Percentiles rank a stretch among this genome's conserved stretches.
Conservation (phyloP, 2,329 filamentous ascomycete genomes). For the Ceratocystis destructans region DNA sequence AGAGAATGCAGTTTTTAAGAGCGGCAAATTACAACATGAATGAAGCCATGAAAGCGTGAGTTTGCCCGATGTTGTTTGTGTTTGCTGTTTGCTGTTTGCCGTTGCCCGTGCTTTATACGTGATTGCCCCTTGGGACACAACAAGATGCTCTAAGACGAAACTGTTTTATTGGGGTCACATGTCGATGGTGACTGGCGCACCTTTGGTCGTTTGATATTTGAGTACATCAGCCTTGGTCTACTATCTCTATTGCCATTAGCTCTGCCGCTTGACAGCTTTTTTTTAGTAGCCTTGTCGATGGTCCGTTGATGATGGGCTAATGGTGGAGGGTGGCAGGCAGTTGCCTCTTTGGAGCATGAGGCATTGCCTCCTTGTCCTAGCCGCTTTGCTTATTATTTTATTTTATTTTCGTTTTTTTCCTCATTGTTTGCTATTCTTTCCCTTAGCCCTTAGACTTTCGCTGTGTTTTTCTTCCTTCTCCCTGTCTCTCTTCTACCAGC, state of each 20-base stretch:
- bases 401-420: neutral
- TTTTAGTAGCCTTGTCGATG: neutral
- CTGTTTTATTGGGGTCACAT: neutral
- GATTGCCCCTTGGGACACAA: neutral
- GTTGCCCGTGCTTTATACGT: neutral
- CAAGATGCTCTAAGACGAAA: neutral
- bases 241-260: neutral
- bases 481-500: neutral
- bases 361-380: neutral
- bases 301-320: neutral
- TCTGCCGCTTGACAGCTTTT: neutral
- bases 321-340: neutral
- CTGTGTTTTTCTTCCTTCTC: neutral
- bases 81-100: neutral
- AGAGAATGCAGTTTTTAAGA: slow-evolving; percentile 9
- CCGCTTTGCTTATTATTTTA: slow-evolving; percentile 13
- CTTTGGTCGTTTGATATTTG: neutral
- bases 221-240: neutral
- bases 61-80: slow-evolving; percentile 22
- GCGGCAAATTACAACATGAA: slow-evolving; percentile 37
- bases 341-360: neutral
- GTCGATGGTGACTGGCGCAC: neutral
- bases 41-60: slow-evolving; percentile 44
- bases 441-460: neutral
- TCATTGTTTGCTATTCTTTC: neutral